Evolutionary conservation across 208 protist genomes (phyloP), one percentile per base, ranked within the genome.

Genomic region (Trypanosoma melophagium): DNA sequence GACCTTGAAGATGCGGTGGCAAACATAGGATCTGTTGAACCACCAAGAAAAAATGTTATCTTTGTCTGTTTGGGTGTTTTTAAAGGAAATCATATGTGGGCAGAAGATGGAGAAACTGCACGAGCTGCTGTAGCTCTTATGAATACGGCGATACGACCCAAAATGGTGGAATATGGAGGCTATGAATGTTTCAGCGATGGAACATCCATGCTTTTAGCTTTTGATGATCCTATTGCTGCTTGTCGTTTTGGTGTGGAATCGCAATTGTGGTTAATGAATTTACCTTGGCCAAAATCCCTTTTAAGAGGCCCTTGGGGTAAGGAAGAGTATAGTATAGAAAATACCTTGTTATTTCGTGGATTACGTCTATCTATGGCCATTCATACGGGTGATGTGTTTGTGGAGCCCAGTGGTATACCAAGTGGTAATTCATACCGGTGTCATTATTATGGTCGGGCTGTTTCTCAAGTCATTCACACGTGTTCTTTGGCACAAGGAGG

Each of bases 121-220:
- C 74, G 79, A 8, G 76, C 87, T 17, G 60, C 87, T 1, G 73
- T 88, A 63, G 60, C 79, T 45, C 77, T 93, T 38, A 74, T 92
- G 60, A 83, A 88, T 61, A 77, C 75, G 59, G 76, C 77, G 0
- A 52, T 93, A 42, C 90, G 90, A n/a, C 70, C 86, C 16, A 96
- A 96, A 76, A 82, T 89, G 81, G 66, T 49, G 2, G 70, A 93
- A 78, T 93, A 96, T 60, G 90, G 85, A 21, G 84, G 71, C 7
- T 89, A 93, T 68, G 90, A 96, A 70, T 90, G 81, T 68, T 93
- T 88, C 71, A 92, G 87, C 71, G 87, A 96, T 60, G 87, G 81
- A 7, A 70, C 80, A 57, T 87, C 81, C 10, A 83, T 96, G 78
- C 71, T 96, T 35, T 77, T 96, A 0, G 87, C 90, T 38, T 93